A percentile compares a stretch with the other conserved stretches of the same genome.
These are phyloP conservation scores for Syzygium malaccense DNA, from an alignment of 441 rosid genomes.

Conservation along the genomic window DNA sequence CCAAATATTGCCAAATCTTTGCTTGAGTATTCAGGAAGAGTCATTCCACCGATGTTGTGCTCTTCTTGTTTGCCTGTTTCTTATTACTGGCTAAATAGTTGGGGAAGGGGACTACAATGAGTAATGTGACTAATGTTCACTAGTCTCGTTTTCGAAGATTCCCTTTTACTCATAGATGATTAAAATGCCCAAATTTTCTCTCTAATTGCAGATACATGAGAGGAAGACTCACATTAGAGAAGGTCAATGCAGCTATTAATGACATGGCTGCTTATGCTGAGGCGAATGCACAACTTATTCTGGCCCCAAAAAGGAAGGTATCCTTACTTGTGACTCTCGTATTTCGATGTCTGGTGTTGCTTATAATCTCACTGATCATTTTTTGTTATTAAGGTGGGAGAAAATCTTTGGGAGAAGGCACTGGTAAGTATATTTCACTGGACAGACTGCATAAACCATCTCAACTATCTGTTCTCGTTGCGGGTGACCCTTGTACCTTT, in stretches of 20 bases:
- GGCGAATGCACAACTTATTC: slow-evolving; percentile 67
- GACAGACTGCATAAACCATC: neutral
- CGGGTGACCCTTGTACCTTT: neutral
- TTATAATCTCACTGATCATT: slow-evolving; percentile 6
- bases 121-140: neutral
- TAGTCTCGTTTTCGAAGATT: neutral
- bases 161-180: neutral
- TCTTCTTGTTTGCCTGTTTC: neutral
- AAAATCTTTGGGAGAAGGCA: slow-evolving; percentile 82
- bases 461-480: neutral
- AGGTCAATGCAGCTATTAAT: slow-evolving; percentile 79
- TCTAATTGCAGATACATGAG: slow-evolving; percentile 62
- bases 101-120: neutral
- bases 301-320: slow-evolving; percentile 88
- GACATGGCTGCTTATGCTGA: slow-evolving; percentile 88
- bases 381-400: slow-evolving; percentile 48
- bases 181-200: neutral
- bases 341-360: neutral
- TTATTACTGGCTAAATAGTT: neutral
- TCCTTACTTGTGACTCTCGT: neutral
- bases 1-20: neutral
- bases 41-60: neutral
- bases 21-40: neutral
- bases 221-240: slow-evolving; percentile 89
- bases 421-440: slow-evolving; percentile 40